phyloP scores from a whole-genome alignment of 2,329 filamentous ascomycete species.

The Aspergillus proliferans region DNA sequence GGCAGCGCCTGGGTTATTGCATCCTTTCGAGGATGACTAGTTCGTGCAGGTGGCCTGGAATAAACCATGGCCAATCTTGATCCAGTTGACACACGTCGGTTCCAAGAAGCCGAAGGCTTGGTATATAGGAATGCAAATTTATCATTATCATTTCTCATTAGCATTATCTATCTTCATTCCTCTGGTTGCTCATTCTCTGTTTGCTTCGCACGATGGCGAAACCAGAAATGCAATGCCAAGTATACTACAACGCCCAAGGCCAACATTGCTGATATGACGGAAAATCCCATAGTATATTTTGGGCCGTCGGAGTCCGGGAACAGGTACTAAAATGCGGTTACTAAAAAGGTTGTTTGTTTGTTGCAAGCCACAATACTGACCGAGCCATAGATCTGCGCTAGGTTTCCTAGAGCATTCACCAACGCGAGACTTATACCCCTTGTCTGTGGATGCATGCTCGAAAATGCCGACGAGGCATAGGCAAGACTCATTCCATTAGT shows the following conservation, averaged over 20 bases:
- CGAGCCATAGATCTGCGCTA: conserved; percentile 51
- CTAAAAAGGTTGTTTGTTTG: conserved; percentile 6
- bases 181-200: neutral
- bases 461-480: conserved; percentile 49
- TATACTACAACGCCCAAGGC: conserved; percentile 25
- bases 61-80: too few species aligned
- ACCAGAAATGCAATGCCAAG: conserved; percentile 18
- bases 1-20: too few species aligned
- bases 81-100: too few species aligned
- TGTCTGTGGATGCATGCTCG: conserved; percentile 43
- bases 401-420: conserved; percentile 50
- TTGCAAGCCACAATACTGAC: neutral
- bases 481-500: conserved; percentile 48
- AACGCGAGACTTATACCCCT: conserved; percentile 49
- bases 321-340: conserved; percentile 31
- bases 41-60: too few species aligned
- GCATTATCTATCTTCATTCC: neutral
- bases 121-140: neutral
- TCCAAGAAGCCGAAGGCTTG: neutral
- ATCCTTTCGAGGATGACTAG: too few species aligned
- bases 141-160: neutral
- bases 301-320: conserved; percentile 46
- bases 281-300: conserved; percentile 44
- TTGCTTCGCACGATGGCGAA: conserved; percentile 9
- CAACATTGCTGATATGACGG: conserved; percentile 31